A percentile compares a stretch with the other conserved stretches of the same genome.
These are phyloP conservation scores for Rubia yunnanensis DNA, from an alignment of 257 asterid species.

Conservation along the genomic window DNA sequence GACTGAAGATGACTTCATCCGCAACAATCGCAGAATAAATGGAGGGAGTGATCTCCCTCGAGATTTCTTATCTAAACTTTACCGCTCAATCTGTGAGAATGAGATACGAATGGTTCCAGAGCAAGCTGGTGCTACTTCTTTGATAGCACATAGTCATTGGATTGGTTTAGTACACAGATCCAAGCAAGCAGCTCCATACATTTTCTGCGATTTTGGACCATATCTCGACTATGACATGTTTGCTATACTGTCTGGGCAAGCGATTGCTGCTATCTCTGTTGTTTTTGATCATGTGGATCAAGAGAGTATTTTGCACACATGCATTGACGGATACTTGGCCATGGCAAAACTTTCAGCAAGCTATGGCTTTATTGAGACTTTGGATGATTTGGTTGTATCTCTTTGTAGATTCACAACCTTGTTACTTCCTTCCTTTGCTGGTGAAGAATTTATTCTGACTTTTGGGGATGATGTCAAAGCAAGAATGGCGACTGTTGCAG, in stretches of 20 bases:
- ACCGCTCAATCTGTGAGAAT: conserved; percentile 70
- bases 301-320: conserved; percentile 54
- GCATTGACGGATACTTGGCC: conserved; percentile 77
- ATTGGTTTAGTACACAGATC: conserved; percentile 72
- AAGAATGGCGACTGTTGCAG: conserved; percentile 72
- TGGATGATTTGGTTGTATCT: conserved; percentile 83
- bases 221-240: conserved; percentile 79
- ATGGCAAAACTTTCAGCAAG: conserved; percentile 71
- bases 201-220: conserved; percentile 47
- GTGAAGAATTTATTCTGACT: conserved; percentile 59
- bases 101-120: conserved; percentile 86
- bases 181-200: conserved; percentile 54
- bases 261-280: conserved; percentile 85
- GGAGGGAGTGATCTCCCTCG: conserved; percentile 94
- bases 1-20: conserved; percentile 90
- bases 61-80: conserved; percentile 70
- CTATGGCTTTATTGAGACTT: conserved; percentile 48
- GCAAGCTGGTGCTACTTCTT: conserved; percentile 44
- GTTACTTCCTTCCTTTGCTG: conserved; percentile 48
- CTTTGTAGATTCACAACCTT: conserved; percentile 79
- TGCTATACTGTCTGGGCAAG: conserved; percentile 68
- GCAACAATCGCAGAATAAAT: conserved; percentile 78
- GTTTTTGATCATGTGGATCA: conserved; percentile 80
- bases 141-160: conserved; percentile 71
- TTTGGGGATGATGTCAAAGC: conserved; percentile 78